Evolutionary conservation across 805 yeast genomes (phyloP), one percentile per base, ranked within the genome.

Genomic region (Candida silvatica): DNA sequence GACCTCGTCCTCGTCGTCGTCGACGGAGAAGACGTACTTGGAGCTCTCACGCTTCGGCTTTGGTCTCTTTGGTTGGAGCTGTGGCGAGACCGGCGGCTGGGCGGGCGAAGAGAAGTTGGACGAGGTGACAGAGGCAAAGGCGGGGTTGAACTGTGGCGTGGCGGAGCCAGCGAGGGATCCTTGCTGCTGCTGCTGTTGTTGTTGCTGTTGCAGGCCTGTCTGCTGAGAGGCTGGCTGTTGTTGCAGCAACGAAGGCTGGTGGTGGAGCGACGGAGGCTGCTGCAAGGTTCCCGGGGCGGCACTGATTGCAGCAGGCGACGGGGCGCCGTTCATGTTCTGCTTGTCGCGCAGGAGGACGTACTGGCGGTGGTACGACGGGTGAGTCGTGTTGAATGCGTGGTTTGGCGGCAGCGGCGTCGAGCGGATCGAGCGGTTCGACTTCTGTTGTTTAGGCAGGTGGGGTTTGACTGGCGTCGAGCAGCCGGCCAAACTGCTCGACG

Each of bases 1-100:
- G 14, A 77, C 67, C 42, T 84, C 95, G 42, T 74, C 72, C 29
- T 81, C 73, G 47, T 80, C 86, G 54, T 85, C 95, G 51, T 85
- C 95, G 0, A 84, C 94, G 24, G 87, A 77, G 52, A 78, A 85
- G 1, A 81, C 62, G 37, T 59, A 60, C 36, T 51, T 54, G 2
- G 56, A 37, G 3, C 59, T 46, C 17, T 52, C 50, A 30, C 54
- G 55, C 30, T 47, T 44, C 2, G 53, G 32, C 17, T 25, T 20
- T 3, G 36, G 9, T 11, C 24, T 9, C 1, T 27, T 24, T 1
- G 45, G 29, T 18, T 39, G 48, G 11, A 39, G 25, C 7, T 36
- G 41, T 1, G 46, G 40, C 5, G 45, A 25, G 11, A 22, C 33
- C 5, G 37, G 34, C 3, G 32, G 37, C 7, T 28, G 27, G 22